Conservation (phyloP, 2,329 filamentous ascomycete species). For the Neoarthrinium moseri region DNA sequence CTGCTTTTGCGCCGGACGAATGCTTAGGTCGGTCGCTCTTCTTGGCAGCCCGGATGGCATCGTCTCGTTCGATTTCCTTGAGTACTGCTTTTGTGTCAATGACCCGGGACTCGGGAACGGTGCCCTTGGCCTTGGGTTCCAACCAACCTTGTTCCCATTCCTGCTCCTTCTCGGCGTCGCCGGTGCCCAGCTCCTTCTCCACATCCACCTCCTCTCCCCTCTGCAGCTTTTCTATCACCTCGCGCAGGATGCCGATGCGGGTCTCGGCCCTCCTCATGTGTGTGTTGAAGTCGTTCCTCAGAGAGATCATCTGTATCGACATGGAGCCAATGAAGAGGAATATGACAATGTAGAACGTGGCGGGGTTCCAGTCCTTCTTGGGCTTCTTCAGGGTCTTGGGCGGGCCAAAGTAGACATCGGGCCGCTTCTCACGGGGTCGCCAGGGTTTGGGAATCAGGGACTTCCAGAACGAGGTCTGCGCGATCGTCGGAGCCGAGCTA, state of each 20-base stretch:
- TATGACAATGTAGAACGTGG: conserved; percentile 78
- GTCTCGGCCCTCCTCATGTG: conserved; percentile 77
- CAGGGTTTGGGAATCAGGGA: conserved; percentile 68
- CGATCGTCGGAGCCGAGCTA: conserved; percentile 48
- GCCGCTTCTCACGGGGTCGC: conserved; percentile 39
- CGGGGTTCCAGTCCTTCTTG: conserved; percentile 73
- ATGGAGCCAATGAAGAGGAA: conserved; percentile 91
- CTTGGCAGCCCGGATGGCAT: conserved; percentile 48
- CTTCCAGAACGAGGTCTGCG: conserved; percentile 65
- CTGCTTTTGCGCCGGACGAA: conserved; percentile 21
- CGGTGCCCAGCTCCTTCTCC: conserved; percentile 76
- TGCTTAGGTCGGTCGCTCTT: conserved; percentile 38
- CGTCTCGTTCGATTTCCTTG: conserved; percentile 65
- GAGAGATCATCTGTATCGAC: conserved; percentile 85
- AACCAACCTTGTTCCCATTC: conserved; percentile 77
- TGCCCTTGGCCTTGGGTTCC: background rate
- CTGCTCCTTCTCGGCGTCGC: conserved; percentile 69
- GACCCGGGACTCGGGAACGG: background rate
- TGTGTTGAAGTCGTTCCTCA: conserved; percentile 72
- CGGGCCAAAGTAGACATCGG: conserved; percentile 24
- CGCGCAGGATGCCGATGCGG: conserved; percentile 72
- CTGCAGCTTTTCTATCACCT: conserved; percentile 70
- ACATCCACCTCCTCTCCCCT: conserved; percentile 81
- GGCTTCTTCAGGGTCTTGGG: conserved; percentile 34
- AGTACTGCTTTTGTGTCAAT: conserved; percentile 46